phyloP scores from a whole-genome alignment of 202 grass and related monocot species.

The Carex arenaria region DNA sequence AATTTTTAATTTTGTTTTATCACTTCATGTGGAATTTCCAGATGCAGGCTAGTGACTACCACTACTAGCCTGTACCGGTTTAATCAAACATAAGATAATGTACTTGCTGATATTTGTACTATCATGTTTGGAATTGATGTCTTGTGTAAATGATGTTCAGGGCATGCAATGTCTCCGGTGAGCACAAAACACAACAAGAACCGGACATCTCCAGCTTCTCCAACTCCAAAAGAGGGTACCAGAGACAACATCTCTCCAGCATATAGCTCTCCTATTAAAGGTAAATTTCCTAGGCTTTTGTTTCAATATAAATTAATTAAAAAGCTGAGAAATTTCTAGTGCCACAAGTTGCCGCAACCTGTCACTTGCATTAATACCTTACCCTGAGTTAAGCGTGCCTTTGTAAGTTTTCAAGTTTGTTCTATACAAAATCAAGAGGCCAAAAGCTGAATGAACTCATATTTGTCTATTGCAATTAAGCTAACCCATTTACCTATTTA shows the following conservation, averaged over 20 bases:
- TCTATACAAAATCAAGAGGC: background rate
- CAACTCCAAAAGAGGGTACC: conserved; percentile 40
- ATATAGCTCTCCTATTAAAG: conserved; percentile 38
- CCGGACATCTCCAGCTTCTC: conserved; percentile 29
- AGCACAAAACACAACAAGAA: conserved; percentile 26
- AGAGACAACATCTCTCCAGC: conserved; percentile 16
- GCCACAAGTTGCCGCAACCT: background rate
- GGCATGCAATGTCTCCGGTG: conserved; percentile 32
- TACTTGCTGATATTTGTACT: conserved; percentile 10
- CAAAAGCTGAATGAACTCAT: background rate
- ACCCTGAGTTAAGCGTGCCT: background rate
- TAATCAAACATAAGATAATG: background rate
- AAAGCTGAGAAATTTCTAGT: background rate
- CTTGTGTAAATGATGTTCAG: conserved; percentile 23
- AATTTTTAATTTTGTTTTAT: background rate
- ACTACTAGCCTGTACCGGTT: background rate
- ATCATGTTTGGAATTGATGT: background rate
- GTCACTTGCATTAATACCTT: background rate
- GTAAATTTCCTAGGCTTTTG: conserved; percentile 27
- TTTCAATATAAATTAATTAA: conserved; percentile 5
- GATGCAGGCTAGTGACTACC: background rate
- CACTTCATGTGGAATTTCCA: background rate
- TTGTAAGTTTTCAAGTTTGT: background rate
- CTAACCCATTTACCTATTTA: background rate
- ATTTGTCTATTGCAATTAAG: background rate